These are phyloP conservation scores for Ustilago esculenta DNA, from an alignment of 1,284 basidiomycete genomes.

Conservation along the genomic window DNA sequence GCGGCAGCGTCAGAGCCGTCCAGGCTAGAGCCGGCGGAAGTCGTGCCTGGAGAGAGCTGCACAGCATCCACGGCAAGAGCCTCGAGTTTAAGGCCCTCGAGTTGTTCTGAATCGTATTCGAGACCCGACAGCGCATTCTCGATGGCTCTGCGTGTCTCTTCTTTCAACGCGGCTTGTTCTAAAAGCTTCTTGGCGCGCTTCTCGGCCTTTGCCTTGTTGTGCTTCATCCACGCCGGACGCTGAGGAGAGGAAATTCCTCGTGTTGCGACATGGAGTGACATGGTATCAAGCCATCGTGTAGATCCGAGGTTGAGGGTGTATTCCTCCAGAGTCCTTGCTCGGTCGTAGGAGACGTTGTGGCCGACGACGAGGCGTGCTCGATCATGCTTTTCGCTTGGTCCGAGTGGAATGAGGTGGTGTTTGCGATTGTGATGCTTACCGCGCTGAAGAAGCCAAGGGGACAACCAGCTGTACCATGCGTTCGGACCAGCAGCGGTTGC, in stretches of 20 bases:
- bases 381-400: constrained; percentile 35
- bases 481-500: constrained; percentile 84
- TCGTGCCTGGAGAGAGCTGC: constrained; percentile 2
- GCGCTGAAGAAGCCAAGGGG: constrained; percentile 85
- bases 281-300: constrained; percentile 91
- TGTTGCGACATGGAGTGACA: constrained; percentile 92
- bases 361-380: constrained; percentile 79
- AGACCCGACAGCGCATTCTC: constrained; percentile 47
- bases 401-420: constrained; percentile 81
- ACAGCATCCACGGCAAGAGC: constrained; percentile 24
- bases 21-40: background rate
- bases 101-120: constrained; percentile 45
- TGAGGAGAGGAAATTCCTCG: constrained; percentile 95
- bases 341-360: constrained; percentile 95
- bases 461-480: constrained; percentile 96
- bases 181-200: constrained; percentile 70
- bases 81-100: constrained; percentile 51
- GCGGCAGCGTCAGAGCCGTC: constrained; percentile 5
- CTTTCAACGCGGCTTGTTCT: constrained; percentile 60
- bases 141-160: constrained; percentile 60
- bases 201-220: constrained; percentile 74
- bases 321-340: constrained; percentile 84
- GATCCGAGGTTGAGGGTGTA: constrained; percentile 78
- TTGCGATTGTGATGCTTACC: constrained; percentile 70
- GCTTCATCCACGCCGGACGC: constrained; percentile 88